These are phyloP conservation scores for Nigrospora osmanthi DNA, from an alignment of 2,329 filamentous ascomycete genomes.

Conservation along the genomic window DNA sequence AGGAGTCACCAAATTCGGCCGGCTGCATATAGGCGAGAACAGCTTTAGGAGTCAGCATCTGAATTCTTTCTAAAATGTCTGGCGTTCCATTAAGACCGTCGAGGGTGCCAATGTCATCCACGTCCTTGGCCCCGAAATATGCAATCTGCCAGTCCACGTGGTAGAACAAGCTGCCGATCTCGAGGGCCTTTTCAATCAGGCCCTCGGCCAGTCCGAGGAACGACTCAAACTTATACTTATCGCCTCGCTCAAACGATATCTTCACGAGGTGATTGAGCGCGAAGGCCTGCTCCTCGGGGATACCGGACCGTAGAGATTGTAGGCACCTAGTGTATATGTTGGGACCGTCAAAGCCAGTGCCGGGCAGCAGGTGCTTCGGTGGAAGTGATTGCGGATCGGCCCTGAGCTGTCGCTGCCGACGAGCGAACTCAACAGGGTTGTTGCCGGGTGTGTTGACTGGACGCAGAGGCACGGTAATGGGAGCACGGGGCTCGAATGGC, in stretches of 20 bases:
- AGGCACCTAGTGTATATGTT: slow-evolving; percentile 90
- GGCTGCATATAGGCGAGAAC: slow-evolving; percentile 66
- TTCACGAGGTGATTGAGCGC: slow-evolving; percentile 90
- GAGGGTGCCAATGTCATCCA: slow-evolving; percentile 39
- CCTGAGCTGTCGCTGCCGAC: slow-evolving; percentile 39
- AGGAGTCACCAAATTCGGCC: slow-evolving; percentile 58
- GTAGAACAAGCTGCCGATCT: slow-evolving; percentile 73
- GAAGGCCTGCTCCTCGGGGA: slow-evolving; percentile 81
- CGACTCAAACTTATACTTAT: slow-evolving; percentile 91
- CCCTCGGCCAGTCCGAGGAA: slow-evolving; percentile 85
- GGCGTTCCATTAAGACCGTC: slow-evolving; percentile 60
- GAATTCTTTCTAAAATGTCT: slow-evolving; percentile 66
- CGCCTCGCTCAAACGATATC: slow-evolving; percentile 88
- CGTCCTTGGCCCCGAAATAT: slow-evolving; percentile 50
- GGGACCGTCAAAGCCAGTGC: slow-evolving; percentile 61
- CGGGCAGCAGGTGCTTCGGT: slow-evolving; percentile 18
- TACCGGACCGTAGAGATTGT: slow-evolving; percentile 71
- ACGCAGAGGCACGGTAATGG: slow-evolving; percentile 58
- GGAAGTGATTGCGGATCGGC: neutral
- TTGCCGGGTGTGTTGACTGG: slow-evolving; percentile 70
- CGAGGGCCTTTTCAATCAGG: slow-evolving; percentile 75
- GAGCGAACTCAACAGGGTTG: slow-evolving; percentile 60
- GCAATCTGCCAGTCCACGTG: slow-evolving; percentile 74
- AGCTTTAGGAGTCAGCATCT: slow-evolving; percentile 49
- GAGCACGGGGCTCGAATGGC: slow-evolving; percentile 60